phyloP scores from a whole-genome alignment of 2,329 filamentous ascomycete species.

The Fusarium coicis region DNA sequence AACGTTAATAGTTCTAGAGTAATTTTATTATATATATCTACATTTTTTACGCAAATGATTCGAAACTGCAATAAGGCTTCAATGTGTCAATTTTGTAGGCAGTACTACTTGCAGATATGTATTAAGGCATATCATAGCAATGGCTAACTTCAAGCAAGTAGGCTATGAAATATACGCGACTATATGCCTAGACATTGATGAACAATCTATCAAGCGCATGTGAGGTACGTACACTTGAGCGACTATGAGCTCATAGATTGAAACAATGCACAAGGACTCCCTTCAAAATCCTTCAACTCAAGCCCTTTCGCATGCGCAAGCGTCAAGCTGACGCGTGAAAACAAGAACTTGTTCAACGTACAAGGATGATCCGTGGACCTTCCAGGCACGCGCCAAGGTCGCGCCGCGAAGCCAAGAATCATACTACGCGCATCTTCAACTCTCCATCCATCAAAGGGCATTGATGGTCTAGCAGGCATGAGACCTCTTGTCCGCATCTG shows the following conservation, averaged over 20 bases:
- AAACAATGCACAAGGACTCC: not conserved
- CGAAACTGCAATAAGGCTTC: fast-evolving
- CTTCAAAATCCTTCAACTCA: conserved; percentile 4
- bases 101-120: fast-evolving
- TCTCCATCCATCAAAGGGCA: conserved; percentile 22
- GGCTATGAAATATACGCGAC: no score
- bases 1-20: no score
- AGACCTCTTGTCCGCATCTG: conserved; percentile 7
- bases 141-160: fast-evolving
- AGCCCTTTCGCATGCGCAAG: conserved; percentile 5
- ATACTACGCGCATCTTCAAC: conserved; percentile 16
- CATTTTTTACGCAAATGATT: no score
- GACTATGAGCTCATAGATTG: not conserved
- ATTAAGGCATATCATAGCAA: fast-evolving
- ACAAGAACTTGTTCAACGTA: not conserved
- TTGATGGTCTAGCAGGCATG: not conserved
- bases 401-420: conserved; percentile 6
- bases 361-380: conserved; percentile 21
- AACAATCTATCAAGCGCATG: not conserved
- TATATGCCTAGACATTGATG: fast-evolving
- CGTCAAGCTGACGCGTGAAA: conserved; percentile 4
- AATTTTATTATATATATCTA: no score
- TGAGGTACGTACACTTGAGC: fast-evolving
- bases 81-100: fast-evolving
- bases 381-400: conserved; percentile 21